Evolutionary conservation across 2,329 filamentous ascomycete genomes (phyloP).

Genomic region (Mycosphaerelloides madeirae): DNA sequence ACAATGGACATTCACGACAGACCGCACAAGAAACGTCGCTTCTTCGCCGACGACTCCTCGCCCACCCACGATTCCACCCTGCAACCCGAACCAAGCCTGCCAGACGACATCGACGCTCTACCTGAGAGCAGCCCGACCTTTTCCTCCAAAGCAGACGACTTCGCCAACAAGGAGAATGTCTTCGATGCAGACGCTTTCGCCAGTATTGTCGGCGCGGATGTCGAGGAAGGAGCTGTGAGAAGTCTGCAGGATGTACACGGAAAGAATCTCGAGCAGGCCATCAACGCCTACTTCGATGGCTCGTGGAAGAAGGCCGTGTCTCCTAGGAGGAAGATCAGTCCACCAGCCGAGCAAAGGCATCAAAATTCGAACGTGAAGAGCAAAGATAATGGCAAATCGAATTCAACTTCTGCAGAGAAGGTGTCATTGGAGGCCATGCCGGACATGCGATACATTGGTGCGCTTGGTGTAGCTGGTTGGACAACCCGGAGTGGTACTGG

Average conservation of each 20-base stretch:
- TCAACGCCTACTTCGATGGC: constrained; percentile 62
- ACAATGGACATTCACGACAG: constrained; percentile 44
- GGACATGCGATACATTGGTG: constrained; percentile 71
- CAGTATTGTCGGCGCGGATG: constrained; percentile 53
- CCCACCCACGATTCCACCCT: constrained; percentile 25
- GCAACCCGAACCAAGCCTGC: constrained; percentile 28
- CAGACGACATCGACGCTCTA: constrained; percentile 31
- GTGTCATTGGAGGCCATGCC: constrained; percentile 43
- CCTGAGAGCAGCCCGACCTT: constrained; percentile 18
- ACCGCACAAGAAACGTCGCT: constrained; percentile 58
- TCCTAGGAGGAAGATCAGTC: constrained; percentile 15
- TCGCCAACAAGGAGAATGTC: constrained; percentile 24
- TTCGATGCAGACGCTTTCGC: constrained; percentile 55
- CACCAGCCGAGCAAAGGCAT: constrained; percentile 10
- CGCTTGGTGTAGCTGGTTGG: constrained; percentile 89
- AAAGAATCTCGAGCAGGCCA: constrained; percentile 55
- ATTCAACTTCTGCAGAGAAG: constrained; percentile 9
- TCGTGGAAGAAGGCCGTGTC: constrained; percentile 48
- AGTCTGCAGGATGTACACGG: constrained; percentile 48
- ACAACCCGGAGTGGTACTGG: constrained; percentile 75
- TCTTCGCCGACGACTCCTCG: constrained; percentile 53
- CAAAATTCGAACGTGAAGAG: constrained; percentile 9
- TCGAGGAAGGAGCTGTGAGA: constrained; percentile 42
- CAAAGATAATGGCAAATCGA: constrained; percentile 4
- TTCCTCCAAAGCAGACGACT: constrained; percentile 9